Percentiles rank a stretch among this genome's conserved stretches.
Conservation (phyloP, 2,329 filamentous ascomycete genomes). For the Fusarium penzigii region DNA sequence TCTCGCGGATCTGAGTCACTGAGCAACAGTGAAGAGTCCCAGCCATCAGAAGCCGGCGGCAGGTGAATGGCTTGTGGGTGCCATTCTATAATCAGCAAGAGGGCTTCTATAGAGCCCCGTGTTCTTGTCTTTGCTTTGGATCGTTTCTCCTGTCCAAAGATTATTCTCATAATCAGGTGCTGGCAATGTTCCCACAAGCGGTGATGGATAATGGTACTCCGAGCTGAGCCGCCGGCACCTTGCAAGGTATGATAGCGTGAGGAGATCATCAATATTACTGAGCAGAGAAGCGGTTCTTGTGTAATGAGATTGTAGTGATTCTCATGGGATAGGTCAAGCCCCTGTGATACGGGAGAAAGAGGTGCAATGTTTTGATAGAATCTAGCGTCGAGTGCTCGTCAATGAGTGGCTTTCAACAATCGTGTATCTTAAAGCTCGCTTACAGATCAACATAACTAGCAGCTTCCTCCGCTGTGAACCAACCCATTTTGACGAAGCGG, state of each 20-base stretch:
- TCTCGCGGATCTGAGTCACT: slow-evolving; percentile 38
- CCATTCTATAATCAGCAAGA: slow-evolving; percentile 58
- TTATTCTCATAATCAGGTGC: slow-evolving; percentile 52
- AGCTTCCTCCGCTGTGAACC: slow-evolving; percentile 55
- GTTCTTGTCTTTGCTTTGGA: slow-evolving; percentile 50
- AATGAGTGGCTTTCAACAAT: neutral
- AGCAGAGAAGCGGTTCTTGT: slow-evolving; percentile 53
- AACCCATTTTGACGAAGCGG: slow-evolving; percentile 56
- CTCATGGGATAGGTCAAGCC: slow-evolving; percentile 49
- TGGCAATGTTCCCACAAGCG: slow-evolving; percentile 56
- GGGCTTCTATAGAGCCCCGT: slow-evolving; percentile 53
- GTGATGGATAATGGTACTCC: slow-evolving; percentile 54
- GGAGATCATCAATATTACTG: slow-evolving; percentile 55
- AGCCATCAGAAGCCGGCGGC: slow-evolving; percentile 53
- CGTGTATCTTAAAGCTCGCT: slow-evolving; percentile 5
- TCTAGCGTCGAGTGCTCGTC: neutral
- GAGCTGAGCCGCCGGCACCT: slow-evolving; percentile 44
- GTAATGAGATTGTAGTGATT: slow-evolving; percentile 50
- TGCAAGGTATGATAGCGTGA: slow-evolving; percentile 50
- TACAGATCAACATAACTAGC: slow-evolving; percentile 53
- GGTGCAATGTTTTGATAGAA: slow-evolving; percentile 13
- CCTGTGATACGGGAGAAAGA: slow-evolving; percentile 50
- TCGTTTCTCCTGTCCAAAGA: slow-evolving; percentile 54
- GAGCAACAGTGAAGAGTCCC: slow-evolving; percentile 54
- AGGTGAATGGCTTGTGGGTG: slow-evolving; percentile 56